Base-by-base conservation (phyloP, 2,329 filamentous ascomycete genomes). In the Neonectria sp. region DNA sequence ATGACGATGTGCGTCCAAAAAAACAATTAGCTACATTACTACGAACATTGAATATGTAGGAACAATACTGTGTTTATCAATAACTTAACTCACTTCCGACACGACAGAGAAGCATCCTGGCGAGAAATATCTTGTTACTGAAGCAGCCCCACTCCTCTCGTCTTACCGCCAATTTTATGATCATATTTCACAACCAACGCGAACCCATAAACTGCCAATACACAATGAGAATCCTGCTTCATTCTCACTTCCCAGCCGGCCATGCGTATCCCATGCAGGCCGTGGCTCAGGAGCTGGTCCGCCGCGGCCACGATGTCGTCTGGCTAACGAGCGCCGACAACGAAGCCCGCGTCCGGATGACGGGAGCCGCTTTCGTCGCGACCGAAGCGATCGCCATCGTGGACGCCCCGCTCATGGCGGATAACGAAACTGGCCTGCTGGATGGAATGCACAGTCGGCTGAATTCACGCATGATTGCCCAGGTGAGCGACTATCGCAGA, bases 201-300 rank as follows among this genome's bases (percentile, higher is more conserved):
- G 25, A 64, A n/a, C 11, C 9, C 27, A 29, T n/a, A 35, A 21
- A 33, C 24, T 13, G 2, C 17, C 45, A 25, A 40, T 4, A 4
- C n/a, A 40, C 43, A n/a, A 80, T 82, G 77, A 82, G 79, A 55
- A 73, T 83, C 53, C 76, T 83, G 12, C 72, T 82, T 8, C 76
- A 82, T 59, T 83, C 81, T 9, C 80, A 81, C 60, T 82, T 82
- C 48, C 81, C 80, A 11, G 80, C 79, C 0, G 81, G 80, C 45
- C 81, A 83, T 72, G 76, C 79, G 27, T 78, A 80, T 37, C 81
- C 81, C 15, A 82, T 82, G 78, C 80, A 81, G 60, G 80, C 81
- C 6, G 75, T 82, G 4, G 80, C 80, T 55, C 75, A 77, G 61
- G 78, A 80, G 53, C 79, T 83, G 25, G 73, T 82, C 35, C 73